Base-by-base conservation (phyloP, 2,329 filamentous ascomycete genomes). In the Claviceps citrina region DNA sequence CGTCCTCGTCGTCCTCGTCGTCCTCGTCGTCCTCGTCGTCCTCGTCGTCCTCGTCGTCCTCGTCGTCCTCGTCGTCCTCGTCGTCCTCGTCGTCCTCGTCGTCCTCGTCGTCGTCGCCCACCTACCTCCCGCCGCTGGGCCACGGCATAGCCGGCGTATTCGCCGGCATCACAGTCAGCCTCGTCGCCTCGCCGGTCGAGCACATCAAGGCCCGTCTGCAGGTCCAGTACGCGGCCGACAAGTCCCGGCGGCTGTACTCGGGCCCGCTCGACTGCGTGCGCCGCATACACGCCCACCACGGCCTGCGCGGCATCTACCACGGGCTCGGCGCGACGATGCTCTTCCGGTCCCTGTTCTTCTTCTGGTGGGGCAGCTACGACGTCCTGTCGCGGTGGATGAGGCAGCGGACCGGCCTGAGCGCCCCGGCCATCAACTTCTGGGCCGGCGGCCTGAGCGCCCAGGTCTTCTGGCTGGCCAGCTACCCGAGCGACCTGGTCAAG, bases 331-430 rank as follows among this genome's bases (percentile, higher is more conserved):
- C 91, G 1, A 96, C 91, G 0, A 66, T 96, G 36, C 61, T 96
- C 36, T 96, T 96, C 65, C 75, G 91, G 15, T 76, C 78, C 12
- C 93, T 89, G 64, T 98, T 98, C 69, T 95, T 94, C 70, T 91
- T 81, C 66, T 96, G 87, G 87, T 98, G 91, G 91, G 78, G 79
- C n/a, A 82, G 78, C 44, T 98, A 98, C 65, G 89, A 95, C 53
- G 51, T 94, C 24, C 71, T 96, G 49, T 83, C 84, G 5, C 69
- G 75, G 18, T 63, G 70, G 43, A 65, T 96, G 54, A 66, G 73
- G 40, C 60, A 73, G 15, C 66, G 76, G 51, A 94, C 87, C 2
- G 61, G 51, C 10, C 64, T 95, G 40, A 81, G 81, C 40, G 75
- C 76, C 0, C 85, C 91, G 0, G 78, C 78, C 1, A 70, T 96